phyloP scores from a whole-genome alignment of 495 filamentous ascomycete genomes.

The Penicillium argentinense region DNA sequence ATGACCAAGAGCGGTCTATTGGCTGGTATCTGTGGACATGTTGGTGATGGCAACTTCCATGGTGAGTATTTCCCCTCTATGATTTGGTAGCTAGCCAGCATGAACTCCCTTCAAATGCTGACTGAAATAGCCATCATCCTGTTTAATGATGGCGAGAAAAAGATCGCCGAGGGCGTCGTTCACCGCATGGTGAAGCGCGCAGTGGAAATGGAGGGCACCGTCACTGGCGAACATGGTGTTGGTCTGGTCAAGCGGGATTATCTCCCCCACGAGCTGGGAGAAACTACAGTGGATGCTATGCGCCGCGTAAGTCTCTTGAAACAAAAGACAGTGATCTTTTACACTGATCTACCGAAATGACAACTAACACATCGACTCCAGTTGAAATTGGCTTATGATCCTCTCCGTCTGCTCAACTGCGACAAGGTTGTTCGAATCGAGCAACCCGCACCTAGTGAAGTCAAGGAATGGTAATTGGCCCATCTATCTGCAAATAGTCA shows the following conservation, averaged over 20 bases:
- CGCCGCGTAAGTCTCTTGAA: slow-evolving; percentile 49
- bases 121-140: slow-evolving; percentile 49
- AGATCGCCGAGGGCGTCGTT: slow-evolving; percentile 51
- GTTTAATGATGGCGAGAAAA: slow-evolving; percentile 55
- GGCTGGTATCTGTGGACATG: slow-evolving; percentile 65
- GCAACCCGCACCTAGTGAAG: slow-evolving; percentile 35
- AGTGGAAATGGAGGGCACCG: slow-evolving; percentile 63
- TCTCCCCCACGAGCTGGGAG: slow-evolving; percentile 55
- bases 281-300: slow-evolving; percentile 61
- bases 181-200: slow-evolving; percentile 62
- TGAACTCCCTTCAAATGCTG: not conserved
- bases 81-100: not conserved
- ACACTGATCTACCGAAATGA: not conserved
- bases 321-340: too few relatives aligned
- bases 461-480: slow-evolving; percentile 39
- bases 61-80: slow-evolving; percentile 41
- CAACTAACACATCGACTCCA: slow-evolving; percentile 19
- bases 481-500: not conserved
- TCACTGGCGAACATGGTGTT: slow-evolving; percentile 64
- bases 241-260: slow-evolving; percentile 64
- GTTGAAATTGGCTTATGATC: slow-evolving; percentile 67
- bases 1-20: slow-evolving; percentile 55
- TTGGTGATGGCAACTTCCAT: slow-evolving; percentile 68
- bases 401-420: slow-evolving; percentile 63
- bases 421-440: slow-evolving; percentile 63